Evolutionary conservation across 805 yeast species (phyloP).

Genomic region (Yamadazyma olivae): DNA sequence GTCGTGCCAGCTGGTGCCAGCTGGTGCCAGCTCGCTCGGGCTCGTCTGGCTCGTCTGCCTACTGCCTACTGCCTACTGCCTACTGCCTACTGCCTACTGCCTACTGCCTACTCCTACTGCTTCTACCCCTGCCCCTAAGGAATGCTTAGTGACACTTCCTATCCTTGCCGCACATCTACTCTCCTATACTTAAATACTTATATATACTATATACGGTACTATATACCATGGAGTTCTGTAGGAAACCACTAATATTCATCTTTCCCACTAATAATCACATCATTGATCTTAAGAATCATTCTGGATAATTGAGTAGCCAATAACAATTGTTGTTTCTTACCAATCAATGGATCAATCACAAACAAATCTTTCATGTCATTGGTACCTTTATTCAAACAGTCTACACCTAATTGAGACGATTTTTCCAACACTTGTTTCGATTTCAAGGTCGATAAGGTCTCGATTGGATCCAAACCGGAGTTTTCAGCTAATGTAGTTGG

Average conservation of each 20-base stretch:
- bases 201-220: too few relatives aligned
- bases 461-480: constrained; percentile 93
- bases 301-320: constrained; percentile 96
- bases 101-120: too few relatives aligned
- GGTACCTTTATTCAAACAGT: constrained; percentile 83
- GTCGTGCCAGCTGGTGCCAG: too few relatives aligned
- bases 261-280: constrained; percentile 88
- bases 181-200: too few relatives aligned
- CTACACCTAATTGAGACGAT: constrained; percentile 79
- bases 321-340: constrained; percentile 92
- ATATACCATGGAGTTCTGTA: too few relatives aligned
- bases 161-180: too few relatives aligned
- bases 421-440: constrained; percentile 77
- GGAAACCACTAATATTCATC: constrained; percentile 63
- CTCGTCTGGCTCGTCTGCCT: too few relatives aligned
- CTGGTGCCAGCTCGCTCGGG: too few relatives aligned
- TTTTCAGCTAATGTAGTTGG: constrained; percentile 97
- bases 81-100: too few relatives aligned
- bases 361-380: constrained; percentile 92
- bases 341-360: constrained; percentile 95
- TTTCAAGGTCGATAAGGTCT: constrained; percentile 79
- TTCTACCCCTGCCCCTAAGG: too few relatives aligned
- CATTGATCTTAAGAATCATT: constrained; percentile 96
- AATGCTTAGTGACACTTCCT: too few relatives aligned
- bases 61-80: too few relatives aligned